These are phyloP conservation scores for Viridothelium virens DNA, from an alignment of 495 filamentous ascomycete genomes.

Conservation along the genomic window DNA sequence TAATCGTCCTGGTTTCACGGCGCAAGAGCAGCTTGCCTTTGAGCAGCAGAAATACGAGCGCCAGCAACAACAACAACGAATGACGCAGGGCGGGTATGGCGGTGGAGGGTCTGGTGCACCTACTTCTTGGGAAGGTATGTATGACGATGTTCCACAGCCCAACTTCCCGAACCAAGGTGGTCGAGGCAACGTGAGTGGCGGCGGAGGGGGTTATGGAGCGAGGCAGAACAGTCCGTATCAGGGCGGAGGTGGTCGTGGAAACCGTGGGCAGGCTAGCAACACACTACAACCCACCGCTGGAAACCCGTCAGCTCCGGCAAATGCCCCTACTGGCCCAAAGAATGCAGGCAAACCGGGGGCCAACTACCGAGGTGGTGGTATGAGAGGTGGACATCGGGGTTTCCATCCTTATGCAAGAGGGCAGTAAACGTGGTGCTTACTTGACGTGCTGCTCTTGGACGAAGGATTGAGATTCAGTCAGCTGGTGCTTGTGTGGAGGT, in stretches of 20 bases:
- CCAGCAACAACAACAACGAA: slow-evolving; percentile 49
- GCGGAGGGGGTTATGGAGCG: slow-evolving; percentile 17
- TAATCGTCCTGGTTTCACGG: slow-evolving; percentile 44
- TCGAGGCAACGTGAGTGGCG: slow-evolving; percentile 43
- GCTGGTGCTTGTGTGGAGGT: too few relatives aligned
- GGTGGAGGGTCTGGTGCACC: slow-evolving; percentile 43
- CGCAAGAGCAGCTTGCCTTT: slow-evolving; percentile 70
- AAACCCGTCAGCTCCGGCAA: slow-evolving; percentile 74
- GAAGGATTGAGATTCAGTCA: too few relatives aligned
- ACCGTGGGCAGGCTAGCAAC: slow-evolving; percentile 38
- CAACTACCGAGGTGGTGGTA: slow-evolving; percentile 89
- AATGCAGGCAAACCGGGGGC: slow-evolving; percentile 90
- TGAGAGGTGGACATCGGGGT: slow-evolving; percentile 58
- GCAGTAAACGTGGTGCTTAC: background rate
- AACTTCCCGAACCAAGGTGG: slow-evolving; percentile 45
- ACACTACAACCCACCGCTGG: slow-evolving; percentile 18
- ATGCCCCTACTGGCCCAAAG: slow-evolving; percentile 92
- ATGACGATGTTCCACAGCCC: slow-evolving; percentile 92
- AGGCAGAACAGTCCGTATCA: slow-evolving; percentile 16
- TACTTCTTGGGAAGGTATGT: slow-evolving; percentile 98
- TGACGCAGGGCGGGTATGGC: slow-evolving; percentile 30
- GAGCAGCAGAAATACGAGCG: slow-evolving; percentile 84
- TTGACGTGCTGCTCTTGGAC: background rate
- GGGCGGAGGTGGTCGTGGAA: slow-evolving; percentile 25
- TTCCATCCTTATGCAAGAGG: slow-evolving; percentile 71